These are phyloP conservation scores for Pseudozyma pruni DNA, from an alignment of 1,284 basidiomycete genomes.

Conservation along the genomic window DNA sequence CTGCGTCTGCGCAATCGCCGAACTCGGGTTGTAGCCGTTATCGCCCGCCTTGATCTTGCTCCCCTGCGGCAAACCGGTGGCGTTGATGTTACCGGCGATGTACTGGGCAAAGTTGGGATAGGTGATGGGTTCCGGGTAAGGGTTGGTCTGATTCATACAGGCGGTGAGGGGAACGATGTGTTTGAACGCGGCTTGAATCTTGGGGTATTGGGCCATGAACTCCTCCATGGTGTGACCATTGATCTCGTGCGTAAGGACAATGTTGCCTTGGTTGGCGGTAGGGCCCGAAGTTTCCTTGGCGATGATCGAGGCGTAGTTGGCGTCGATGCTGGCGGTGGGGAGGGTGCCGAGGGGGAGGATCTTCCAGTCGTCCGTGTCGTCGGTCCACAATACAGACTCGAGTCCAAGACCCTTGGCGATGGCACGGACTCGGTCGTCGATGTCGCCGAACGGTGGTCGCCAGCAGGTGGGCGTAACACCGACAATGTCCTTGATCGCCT, in stretches of 20 bases:
- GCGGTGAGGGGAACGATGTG: slow-evolving; percentile 65
- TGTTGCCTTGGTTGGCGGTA: slow-evolving; percentile 68
- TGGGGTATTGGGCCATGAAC: slow-evolving; percentile 58
- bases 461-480: slow-evolving; percentile 71
- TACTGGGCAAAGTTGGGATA: slow-evolving; percentile 65
- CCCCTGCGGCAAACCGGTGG: slow-evolving; percentile 51
- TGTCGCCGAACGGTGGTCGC: slow-evolving; percentile 71
- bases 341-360: slow-evolving; percentile 64
- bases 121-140: slow-evolving; percentile 70
- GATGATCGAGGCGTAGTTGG: slow-evolving; percentile 70
- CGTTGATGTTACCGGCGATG: slow-evolving; percentile 52
- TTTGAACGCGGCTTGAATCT: slow-evolving; percentile 59
- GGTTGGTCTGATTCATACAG: slow-evolving; percentile 66
- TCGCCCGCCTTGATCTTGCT: slow-evolving; percentile 37
- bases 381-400: slow-evolving; percentile 71
- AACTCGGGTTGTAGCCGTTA: slow-evolving; percentile 25
- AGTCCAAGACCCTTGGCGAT: slow-evolving; percentile 71
- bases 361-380: slow-evolving; percentile 70
- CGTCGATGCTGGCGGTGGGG: slow-evolving; percentile 66
- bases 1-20: slow-evolving; percentile 16
- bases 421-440: slow-evolving; percentile 72
- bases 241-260: slow-evolving; percentile 66
- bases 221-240: slow-evolving; percentile 61
- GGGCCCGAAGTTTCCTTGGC: slow-evolving; percentile 66
- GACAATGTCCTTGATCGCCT: slow-evolving; percentile 71